Evolutionary conservation across 345 rosid species (phyloP), one percentile per base, ranked within the genome.

Genomic region (Melastoma malabathricum): DNA sequence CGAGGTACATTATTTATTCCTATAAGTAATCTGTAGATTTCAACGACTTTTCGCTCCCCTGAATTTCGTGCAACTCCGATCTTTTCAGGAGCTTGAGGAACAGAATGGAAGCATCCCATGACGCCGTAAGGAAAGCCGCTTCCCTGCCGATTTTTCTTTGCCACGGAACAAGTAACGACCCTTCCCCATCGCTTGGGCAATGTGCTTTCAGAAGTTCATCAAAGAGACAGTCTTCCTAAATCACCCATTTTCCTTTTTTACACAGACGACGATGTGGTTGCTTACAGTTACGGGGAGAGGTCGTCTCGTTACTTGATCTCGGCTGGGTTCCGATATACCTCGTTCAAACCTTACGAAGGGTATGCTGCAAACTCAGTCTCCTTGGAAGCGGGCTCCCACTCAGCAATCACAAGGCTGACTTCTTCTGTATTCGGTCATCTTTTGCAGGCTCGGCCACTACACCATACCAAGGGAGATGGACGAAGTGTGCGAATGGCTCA

Each of bases 41-140:
- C 39, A 15, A 0, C 16, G 20, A 49, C 34, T 49, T 13, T 20
- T 29, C 18, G 19, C 10, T 10, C 14, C 54, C 38, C 31, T 22
- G 44, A 51, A 14, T 51, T 31, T 13, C 13, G 20, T 18, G n/a
- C 27, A 16, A 15, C 27, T 51, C 54, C 1, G 15, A 44, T 59
- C 13, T 47, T 51, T 16, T 16, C 70, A 74, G 78, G 73, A 64
- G 60, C 64, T 59, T 75, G 56, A 53, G 69, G 63, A 68, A 22
- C 71, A 71, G 51, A 59, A 68, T 75, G 34, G 71, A 62, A 54
- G 62, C 53, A 4, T 71, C 76, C 3, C 58, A 62, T 46, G 76
- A 71, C 16, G 80, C 76, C 48, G 65, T 53, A 10, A 61, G 76
- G 71, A 66, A 73, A 7, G 80, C 80, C 57, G 68, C 80, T 10